Base-by-base conservation (phyloP, 1,284 basidiomycete species). In the Ustilago cynodontis region DNA sequence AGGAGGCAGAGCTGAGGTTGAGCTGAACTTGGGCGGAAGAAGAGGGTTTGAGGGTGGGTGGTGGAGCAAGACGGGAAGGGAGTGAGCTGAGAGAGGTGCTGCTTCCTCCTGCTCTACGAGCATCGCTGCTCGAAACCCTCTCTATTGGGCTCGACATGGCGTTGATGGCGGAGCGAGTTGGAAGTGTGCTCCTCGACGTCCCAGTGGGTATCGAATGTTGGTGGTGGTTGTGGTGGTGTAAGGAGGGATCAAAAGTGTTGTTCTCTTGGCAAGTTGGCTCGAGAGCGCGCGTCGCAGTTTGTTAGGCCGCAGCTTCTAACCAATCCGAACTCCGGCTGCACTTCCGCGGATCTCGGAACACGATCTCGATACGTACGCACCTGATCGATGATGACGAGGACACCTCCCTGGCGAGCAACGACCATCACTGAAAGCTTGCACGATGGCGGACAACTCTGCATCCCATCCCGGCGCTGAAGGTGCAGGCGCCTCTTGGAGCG, bases 41-140 rank as follows among this genome's bases (percentile, higher is more conserved):
- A 5, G 75, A 59, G 13, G 75, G 75, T 20, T 71, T 77, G 53
- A 73, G 41, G 1, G 74, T 58, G 47, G 74, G 66, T 7, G 75
- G 63, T 16, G 62, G 71, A 31, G 61, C 67, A 33, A 70, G 59
- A 16, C 71, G 66, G 5, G 71, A 67, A 2, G 71, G 71, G n/a
- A 77, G 45, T 4, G 75, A 77, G 75, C 67, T 71, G 61, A 73
- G 71, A 31, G 75, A 77, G 35, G 70, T 70, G 74, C 59, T 65
- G 60, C 74, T 77, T 14, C 59, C 63, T 16, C 58, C 54, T 1
- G 58, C 47, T 51, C 53, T 56, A 1, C 61, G 50, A 20, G 57
- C 45, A 14, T 74, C 71, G 37, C 51, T 65, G 59, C 63, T 69
- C 16, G 66, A 29, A 2, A 43, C 55, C 51, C 63, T 35, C 50